These are phyloP conservation scores for Candida orba DNA, from an alignment of 805 yeast genomes.

Conservation along the genomic window DNA sequence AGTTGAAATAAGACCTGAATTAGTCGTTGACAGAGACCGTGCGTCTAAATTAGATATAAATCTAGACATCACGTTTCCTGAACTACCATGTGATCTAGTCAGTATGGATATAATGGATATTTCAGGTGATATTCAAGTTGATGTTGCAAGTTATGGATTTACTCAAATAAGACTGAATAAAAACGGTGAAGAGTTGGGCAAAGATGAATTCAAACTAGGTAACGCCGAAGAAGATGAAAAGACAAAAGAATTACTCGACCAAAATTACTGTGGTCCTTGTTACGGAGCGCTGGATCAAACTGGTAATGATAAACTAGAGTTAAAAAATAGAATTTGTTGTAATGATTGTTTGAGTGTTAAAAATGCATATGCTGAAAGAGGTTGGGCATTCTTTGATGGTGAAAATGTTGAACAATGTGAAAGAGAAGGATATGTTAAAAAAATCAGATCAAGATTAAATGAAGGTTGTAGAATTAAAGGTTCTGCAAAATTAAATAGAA, in stretches of 20 bases:
- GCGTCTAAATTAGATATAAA: conserved; percentile 70
- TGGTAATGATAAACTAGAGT: conserved; percentile 32
- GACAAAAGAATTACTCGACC: conserved; percentile 22
- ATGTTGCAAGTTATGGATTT: conserved; percentile 65
- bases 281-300: conserved; percentile 72
- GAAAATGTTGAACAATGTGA: conserved; percentile 85
- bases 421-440: conserved; percentile 72
- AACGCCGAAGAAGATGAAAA: conserved; percentile 19
- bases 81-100: conserved; percentile 77
- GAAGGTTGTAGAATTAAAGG: conserved; percentile 93
- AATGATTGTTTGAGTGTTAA: conserved; percentile 78
- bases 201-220: conserved; percentile 36
- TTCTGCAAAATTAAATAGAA: conserved; percentile 68
- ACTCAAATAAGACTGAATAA: conserved; percentile 55
- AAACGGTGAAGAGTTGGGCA: conserved; percentile 41
- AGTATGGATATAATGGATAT: conserved; percentile 85
- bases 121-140: conserved; percentile 77
- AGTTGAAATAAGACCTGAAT: conserved; percentile 67
- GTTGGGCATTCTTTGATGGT: conserved; percentile 93
- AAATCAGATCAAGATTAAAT: conserved; percentile 46
- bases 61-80: conserved; percentile 76
- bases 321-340: conserved; percentile 56
- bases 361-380: conserved; percentile 64
- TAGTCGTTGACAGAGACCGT: conserved; percentile 82
- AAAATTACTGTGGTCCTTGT: conserved; percentile 78